Base-by-base conservation (phyloP, 2,329 filamentous ascomycete species). In the Sclerotiophoma versabilis region DNA sequence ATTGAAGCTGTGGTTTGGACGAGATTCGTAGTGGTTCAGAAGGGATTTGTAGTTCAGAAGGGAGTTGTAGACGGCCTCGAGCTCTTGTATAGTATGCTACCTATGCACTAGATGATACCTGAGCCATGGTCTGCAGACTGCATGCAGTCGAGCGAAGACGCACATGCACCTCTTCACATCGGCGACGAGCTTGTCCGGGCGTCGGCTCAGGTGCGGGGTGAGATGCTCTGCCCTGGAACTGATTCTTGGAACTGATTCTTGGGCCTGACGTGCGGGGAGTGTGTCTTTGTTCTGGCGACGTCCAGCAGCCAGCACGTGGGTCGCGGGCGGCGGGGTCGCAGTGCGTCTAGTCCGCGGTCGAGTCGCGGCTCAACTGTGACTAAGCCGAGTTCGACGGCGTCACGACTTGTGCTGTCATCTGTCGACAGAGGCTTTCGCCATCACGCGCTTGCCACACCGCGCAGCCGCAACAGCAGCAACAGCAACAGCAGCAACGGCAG, bases 391-490 rank as follows among this genome's bases (percentile, higher is more conserved):
- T 54, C 32, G 23, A 42, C 30, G 38, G 51, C 51, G 51, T 54
- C 51, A 54, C 44, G 38, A 54, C 49, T 44, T 43, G 39, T 30
- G 44, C 38, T 44, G 37, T 38, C 50, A 37, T 38, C 11, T 36
- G 17, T 32, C 37, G 38, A 27, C 51, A 54, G 45, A 50, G 46
- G 39, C 52, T 46, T 49, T 50, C 36, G 52, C 52, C 52, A 55
- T 50, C 52, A 54, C 39, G 45, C 39, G 44, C 50, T 43, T 25
- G 50, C 50, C 50, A 54, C 50, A 42, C 32, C 32, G 50, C 38
- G 51, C 44, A 43, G 37, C 44, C 30, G 20, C 25, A 32, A 27
- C 15, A 54, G n/a, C n/a, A n/a, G n/a, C n/a, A n/a, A n/a, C n/a
- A n/a, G n/a, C n/a, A n/a, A n/a, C n/a, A n/a, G n/a, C n/a, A n/a